A percentile compares a stretch with the other conserved stretches of the same genome.
phyloP scores from a whole-genome alignment of 192 early-diverging fungal genomes.

The Phycomyces nitens region DNA sequence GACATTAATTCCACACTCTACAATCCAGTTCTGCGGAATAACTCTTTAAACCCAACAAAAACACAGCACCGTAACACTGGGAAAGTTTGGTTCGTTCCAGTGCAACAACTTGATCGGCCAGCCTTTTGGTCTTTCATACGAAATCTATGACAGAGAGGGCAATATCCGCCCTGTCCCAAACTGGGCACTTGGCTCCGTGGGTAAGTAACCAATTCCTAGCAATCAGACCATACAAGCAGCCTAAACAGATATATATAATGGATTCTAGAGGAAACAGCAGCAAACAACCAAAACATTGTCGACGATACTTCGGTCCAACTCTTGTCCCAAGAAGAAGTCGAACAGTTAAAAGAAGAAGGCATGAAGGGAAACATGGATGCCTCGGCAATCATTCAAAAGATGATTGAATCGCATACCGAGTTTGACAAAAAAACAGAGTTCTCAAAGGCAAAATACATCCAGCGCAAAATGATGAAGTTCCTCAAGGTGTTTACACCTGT shows the following conservation, averaged over 20 bases:
- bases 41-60: constrained; percentile 57
- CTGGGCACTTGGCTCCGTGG: constrained; percentile 32
- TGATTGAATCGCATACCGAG: constrained; percentile 78
- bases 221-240: not conserved
- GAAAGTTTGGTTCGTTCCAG: constrained; percentile 90
- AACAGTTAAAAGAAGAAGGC: constrained; percentile 71
- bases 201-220: constrained; percentile 18
- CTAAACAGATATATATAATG: not conserved
- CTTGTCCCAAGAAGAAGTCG: constrained; percentile 79
- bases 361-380: constrained; percentile 63
- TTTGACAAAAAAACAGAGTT: constrained; percentile 94
- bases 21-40: not conserved
- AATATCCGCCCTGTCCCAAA: constrained; percentile 38
- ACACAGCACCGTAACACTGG: constrained; percentile 63
- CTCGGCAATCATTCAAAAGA: constrained; percentile 72
- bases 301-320: constrained; percentile 75
- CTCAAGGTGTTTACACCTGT: constrained; percentile 76
- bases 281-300: constrained; percentile 79
- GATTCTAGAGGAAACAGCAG: constrained; percentile 60
- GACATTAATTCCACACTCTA: not conserved
- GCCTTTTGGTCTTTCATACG: constrained; percentile 79
- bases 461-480: constrained; percentile 85
- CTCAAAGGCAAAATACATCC: constrained; percentile 93
- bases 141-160: constrained; percentile 67
- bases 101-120: constrained; percentile 77